Base-by-base conservation (phyloP, 495 filamentous ascomycete species). In the Penicillium crystallinum region DNA sequence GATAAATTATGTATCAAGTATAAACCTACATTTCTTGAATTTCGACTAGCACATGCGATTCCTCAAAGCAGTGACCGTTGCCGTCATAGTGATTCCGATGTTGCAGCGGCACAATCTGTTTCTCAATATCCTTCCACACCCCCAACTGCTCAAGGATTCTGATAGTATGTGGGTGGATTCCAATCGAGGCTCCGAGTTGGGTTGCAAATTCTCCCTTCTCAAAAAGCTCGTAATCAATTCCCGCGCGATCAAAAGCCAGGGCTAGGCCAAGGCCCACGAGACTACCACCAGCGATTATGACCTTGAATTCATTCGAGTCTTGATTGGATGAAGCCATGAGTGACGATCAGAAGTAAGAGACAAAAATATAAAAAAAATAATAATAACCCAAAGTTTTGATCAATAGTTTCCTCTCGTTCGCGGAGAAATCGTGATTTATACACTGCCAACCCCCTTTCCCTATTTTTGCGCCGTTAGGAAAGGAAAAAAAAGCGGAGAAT, bases 201-300 rank as follows among this genome's bases (percentile, higher is more conserved):
- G 57, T 49, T 23, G 53, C 57, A 7, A 59, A 53, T 1, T 55
- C 48, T 17, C 48, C 48, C 23, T 53, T 55, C 19, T 56, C 57
- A 19, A 56, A 53, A 14, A 59, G 34, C n/a, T 56, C 57, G 23
- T 56, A 59, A 3, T 59, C 53, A 37, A 59, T 53, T 25, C 52
- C 53, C 14, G 52, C 57, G 3, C 41, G 57, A n/a, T 59, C 53
- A 14, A 59, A 48, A 7, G 42, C 52, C 10, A 56, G 33, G 14
- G 57, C 57, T 19, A 55, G 39, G 14, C 42, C 43, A 4, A 59
- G 53, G 14, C 57, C 53, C 30, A 53, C 57, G 4, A 59, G 42
- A 33, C 57, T 56, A 5, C 57, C 57, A 18, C 57, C 57, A 11
- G 53, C 57, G 8, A 59, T 59, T 30, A 59, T 53, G 1, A 59